Conservation (phyloP, 305 asterid species). For the Fraxinus greggii region DNA sequence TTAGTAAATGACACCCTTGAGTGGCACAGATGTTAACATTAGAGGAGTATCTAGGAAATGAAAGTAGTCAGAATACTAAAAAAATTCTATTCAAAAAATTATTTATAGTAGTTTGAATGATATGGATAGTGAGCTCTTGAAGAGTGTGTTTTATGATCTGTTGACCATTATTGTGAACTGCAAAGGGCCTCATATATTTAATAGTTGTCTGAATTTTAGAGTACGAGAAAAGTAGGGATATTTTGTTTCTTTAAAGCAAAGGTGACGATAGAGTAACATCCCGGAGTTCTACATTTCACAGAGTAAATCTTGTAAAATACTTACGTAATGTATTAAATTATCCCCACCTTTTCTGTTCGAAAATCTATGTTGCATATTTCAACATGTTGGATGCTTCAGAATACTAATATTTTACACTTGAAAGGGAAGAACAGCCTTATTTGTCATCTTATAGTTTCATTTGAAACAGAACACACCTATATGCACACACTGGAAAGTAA, state of each 20-base stretch:
- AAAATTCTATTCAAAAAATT: background rate
- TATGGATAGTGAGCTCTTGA: background rate
- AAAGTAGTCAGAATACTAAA: background rate
- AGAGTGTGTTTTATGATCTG: background rate
- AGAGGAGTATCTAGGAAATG: background rate
- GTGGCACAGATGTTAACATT: background rate
- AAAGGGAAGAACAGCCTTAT: slow-evolving; percentile 1
- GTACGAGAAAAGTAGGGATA: background rate
- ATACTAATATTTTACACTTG: background rate
- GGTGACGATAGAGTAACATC: background rate
- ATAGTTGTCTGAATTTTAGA: background rate
- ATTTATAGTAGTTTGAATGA: background rate
- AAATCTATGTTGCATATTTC: slow-evolving; percentile 3
- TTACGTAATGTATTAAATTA: background rate
- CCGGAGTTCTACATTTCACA: background rate
- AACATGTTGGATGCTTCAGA: slow-evolving; percentile 4
- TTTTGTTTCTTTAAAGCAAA: background rate
- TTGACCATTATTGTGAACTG: background rate
- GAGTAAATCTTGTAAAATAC: background rate
- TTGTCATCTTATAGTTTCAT: background rate
- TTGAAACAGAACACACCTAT: background rate
- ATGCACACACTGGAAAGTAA: background rate
- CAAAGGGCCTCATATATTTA: background rate
- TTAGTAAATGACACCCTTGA: background rate
- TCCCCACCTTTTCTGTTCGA: background rate